Conservation (phyloP, 306 rosid genomes). For the Cyclanthera cordifolia region DNA sequence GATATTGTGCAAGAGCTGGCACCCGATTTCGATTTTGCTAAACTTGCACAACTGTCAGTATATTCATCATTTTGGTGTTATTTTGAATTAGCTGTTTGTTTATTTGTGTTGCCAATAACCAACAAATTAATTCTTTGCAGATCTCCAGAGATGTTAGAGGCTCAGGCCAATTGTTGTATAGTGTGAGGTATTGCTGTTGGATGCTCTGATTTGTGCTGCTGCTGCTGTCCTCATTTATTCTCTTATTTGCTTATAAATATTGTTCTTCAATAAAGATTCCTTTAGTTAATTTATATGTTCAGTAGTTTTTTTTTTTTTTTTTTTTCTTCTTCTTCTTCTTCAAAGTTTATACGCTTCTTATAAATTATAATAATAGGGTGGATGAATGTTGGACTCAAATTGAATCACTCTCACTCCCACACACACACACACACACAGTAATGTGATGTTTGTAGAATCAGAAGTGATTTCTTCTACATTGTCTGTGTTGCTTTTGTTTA, state of each 20-base stretch:
- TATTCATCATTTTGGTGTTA: not conserved
- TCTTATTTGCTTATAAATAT: constrained; percentile 4
- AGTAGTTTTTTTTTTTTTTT: not conserved
- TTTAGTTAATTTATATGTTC: not conserved
- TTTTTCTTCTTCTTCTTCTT: no score
- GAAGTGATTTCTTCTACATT: not conserved
- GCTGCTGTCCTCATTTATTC: constrained; percentile 1
- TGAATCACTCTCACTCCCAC: not conserved
- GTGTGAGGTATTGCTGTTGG: constrained; percentile 40
- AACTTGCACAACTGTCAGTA: constrained; percentile 59
- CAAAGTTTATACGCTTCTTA: not conserved
- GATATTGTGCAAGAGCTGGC: constrained; percentile 80
- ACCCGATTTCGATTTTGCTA: constrained; percentile 70
- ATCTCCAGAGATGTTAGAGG: constrained; percentile 70
- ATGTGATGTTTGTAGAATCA: not conserved
- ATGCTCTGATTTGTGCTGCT: constrained; percentile 6
- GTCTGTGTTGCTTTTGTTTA: not conserved
- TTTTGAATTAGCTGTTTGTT: not conserved
- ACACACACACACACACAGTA: not conserved
- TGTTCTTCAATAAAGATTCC: not conserved
- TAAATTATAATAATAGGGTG: not conserved
- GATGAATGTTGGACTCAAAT: not conserved
- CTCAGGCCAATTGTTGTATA: constrained; percentile 60
- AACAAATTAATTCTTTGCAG: constrained; percentile 29
- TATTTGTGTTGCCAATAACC: not conserved